Percentiles rank a stretch among this genome's conserved stretches.
Evolutionary conservation across 805 yeast species (phyloP).

Genomic region (Candida insectalens): DNA sequence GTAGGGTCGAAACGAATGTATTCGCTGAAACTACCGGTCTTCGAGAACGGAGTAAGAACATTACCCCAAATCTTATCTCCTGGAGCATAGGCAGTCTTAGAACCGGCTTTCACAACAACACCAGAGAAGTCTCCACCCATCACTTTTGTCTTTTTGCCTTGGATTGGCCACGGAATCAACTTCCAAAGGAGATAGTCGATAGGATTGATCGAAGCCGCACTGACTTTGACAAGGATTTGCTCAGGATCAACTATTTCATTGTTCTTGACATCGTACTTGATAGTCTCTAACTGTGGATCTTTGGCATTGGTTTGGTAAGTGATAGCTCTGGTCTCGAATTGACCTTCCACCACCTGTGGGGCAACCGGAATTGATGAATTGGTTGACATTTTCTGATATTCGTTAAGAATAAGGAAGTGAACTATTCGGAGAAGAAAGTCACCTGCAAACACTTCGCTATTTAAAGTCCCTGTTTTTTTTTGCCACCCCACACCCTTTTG

Average conservation of each 20-base stretch:
- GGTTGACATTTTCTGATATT: too few species aligned
- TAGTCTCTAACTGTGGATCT: constrained; percentile 3
- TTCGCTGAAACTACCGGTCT: constrained; percentile 35
- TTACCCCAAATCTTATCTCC: constrained; percentile 17
- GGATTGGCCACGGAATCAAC: constrained; percentile 3
- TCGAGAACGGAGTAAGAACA: constrained; percentile 3
- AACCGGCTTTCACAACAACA: constrained; percentile 13
- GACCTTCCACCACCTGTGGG: constrained; percentile 5
- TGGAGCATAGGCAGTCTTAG: constrained; percentile 6
- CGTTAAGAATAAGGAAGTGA: too few species aligned
- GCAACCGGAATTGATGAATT: too few species aligned
- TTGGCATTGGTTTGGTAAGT: constrained; percentile 9
- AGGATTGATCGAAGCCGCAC: constrained; percentile 15
- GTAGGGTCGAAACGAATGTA: constrained; percentile 30
- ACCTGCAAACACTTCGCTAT: too few species aligned
- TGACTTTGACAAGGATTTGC: constrained; percentile 11
- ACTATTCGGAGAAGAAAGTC: too few species aligned
- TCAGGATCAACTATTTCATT: constrained; percentile 5
- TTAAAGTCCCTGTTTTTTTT: too few species aligned
- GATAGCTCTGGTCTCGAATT: constrained; percentile 7
- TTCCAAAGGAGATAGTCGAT: constrained; percentile 10
- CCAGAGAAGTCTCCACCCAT: constrained; percentile 20
- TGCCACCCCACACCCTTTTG: too few species aligned
- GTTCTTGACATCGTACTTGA: constrained; percentile 1
- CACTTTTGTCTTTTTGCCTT: constrained; percentile 8